These are phyloP conservation scores for Ramaria rubella DNA, from an alignment of 768 basidiomycete genomes.

Conservation along the genomic window DNA sequence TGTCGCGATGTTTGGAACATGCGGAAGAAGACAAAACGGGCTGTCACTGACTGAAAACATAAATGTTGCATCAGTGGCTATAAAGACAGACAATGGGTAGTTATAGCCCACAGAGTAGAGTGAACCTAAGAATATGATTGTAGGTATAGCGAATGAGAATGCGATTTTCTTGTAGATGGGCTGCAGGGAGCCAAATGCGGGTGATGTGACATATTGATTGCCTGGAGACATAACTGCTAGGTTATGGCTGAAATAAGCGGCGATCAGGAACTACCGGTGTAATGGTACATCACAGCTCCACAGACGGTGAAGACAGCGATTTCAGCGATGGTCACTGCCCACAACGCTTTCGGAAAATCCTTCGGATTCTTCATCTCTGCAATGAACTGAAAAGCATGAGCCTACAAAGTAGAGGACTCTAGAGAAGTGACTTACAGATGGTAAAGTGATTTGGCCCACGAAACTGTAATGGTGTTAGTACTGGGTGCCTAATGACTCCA, in stretches of 20 bases:
- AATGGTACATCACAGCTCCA: constrained; percentile 40
- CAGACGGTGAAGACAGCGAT: constrained; percentile 37
- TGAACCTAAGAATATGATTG: constrained; percentile 39
- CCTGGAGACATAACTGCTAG: constrained; percentile 15
- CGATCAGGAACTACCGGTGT: constrained; percentile 17
- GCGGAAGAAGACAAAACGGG: constrained; percentile 42
- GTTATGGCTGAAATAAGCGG: not conserved
- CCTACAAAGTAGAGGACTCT: not conserved
- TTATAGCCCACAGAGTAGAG: constrained; percentile 34
- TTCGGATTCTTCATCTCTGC: constrained; percentile 43
- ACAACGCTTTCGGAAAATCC: constrained; percentile 42
- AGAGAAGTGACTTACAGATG: constrained; percentile 25
- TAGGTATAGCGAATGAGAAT: constrained; percentile 41
- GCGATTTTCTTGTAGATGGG: constrained; percentile 34
- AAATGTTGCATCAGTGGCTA: not conserved
- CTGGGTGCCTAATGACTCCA: not conserved
- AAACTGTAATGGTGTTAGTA: not conserved
- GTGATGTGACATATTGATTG: constrained; percentile 40
- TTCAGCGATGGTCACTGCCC: constrained; percentile 39
- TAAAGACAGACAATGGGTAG: not conserved
- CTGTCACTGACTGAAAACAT: constrained; percentile 29
- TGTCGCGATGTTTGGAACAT: constrained; percentile 34
- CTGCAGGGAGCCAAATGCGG: constrained; percentile 37
- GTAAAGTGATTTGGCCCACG: constrained; percentile 36
- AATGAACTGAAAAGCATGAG: constrained; percentile 28